Base-by-base conservation (phyloP, 2,329 filamentous ascomycete genomes). In the Ophiostoma ulmi region DNA sequence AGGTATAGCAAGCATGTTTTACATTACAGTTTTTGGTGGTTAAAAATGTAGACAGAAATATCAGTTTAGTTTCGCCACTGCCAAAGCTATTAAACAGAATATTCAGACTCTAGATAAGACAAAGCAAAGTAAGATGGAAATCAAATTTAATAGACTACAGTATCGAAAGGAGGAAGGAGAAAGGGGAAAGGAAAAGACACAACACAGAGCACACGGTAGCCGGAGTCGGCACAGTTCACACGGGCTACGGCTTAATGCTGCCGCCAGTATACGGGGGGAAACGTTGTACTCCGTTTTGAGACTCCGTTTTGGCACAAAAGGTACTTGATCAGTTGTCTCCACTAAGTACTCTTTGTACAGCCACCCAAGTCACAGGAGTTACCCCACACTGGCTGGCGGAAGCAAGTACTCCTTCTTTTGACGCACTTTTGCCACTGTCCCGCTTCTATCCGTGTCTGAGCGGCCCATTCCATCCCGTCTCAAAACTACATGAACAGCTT, bases 211-310 rank as follows among this genome's bases (percentile, higher is more conserved):
- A 63, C 52, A 58, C 26, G 52, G 58, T 26, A 35, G 26, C 52
- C 58, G 58, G 58, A 63, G 58, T 63, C 58, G 22, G 58, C 58
- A 35, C 26, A 35, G 26, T 63, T 35, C 10, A 13, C 58, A 63
- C 58, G 58, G 58, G 26, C 26, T 31, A 63, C 58, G 58, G 58
- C 58, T 63, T 35, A 63, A 63, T 63, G 26, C 58, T 63, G 58
- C 58, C 58, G 58, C 58, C 58, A 63, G 26, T 35, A 17, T 14
- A 22, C 58, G 58, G 58, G 58, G 58, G 26, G 13, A 36, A 63
- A 35, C 58, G 58, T 63, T 17, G 58, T 35, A 13, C 58, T 63
- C 58, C 58, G 58, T 63, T 63, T 63, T 17, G 11, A 35, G 58
- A 22, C 52, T 63, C 58, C 58, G 58, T 63, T 63, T 63, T 31